Percentiles rank a stretch among this genome's conserved stretches.
These are phyloP conservation scores for Lithohypha guttulata DNA, from an alignment of 2,329 filamentous ascomycete genomes.

Conservation along the genomic window DNA sequence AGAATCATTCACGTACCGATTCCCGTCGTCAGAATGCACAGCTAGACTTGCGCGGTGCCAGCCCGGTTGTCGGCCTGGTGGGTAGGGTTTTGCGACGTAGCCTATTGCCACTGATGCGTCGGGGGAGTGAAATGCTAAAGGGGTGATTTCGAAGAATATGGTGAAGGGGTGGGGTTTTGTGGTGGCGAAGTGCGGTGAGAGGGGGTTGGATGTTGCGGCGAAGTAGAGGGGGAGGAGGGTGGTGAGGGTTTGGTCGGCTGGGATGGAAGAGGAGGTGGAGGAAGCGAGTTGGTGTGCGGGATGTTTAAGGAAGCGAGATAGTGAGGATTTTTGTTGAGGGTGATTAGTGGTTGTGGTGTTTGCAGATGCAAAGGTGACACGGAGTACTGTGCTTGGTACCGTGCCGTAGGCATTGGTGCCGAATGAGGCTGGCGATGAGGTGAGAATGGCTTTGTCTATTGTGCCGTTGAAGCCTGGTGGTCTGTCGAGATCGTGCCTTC, in stretches of 20 bases:
- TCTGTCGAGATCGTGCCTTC: neutral
- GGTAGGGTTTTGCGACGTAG: slow-evolving; percentile 51
- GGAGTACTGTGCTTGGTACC: slow-evolving; percentile 30
- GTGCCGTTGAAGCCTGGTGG: neutral
- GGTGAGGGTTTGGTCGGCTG: slow-evolving; percentile 38
- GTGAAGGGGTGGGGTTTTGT: slow-evolving; percentile 33
- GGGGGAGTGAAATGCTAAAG: slow-evolving; percentile 33
- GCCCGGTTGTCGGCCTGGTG: slow-evolving; percentile 50
- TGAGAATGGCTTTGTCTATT: neutral
- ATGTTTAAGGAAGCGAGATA: slow-evolving; percentile 10
- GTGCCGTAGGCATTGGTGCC: neutral
- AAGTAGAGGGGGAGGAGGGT: slow-evolving; percentile 49
- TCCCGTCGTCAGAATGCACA: slow-evolving; percentile 53
- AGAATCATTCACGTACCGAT: slow-evolving; percentile 52
- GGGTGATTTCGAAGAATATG: slow-evolving; percentile 50
- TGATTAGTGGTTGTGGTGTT: slow-evolving; percentile 23
- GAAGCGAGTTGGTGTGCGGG: slow-evolving; percentile 29
- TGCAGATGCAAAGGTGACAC: slow-evolving; percentile 38
- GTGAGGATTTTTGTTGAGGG: neutral
- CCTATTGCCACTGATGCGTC: slow-evolving; percentile 49
- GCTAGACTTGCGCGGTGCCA: slow-evolving; percentile 53
- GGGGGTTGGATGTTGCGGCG: slow-evolving; percentile 39
- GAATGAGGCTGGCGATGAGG: neutral
- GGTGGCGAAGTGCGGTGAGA: slow-evolving; percentile 3
- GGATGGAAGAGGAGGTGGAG: slow-evolving; percentile 25